Base-by-base conservation (phyloP, 805 yeast species). In the Ogataea nakhonphanomensis region DNA sequence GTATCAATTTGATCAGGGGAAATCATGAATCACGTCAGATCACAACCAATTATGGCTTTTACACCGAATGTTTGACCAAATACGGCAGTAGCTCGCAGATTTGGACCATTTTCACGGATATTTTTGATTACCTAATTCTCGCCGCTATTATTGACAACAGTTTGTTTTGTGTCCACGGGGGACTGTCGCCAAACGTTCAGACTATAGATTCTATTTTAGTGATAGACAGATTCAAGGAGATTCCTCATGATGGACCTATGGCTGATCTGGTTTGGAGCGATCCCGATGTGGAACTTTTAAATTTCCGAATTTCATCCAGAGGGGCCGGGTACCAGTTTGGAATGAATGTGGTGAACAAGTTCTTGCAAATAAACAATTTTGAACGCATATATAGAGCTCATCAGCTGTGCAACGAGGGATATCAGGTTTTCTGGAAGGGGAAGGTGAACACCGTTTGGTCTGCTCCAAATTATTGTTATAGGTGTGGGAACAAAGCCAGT, bases 271-370 rank as follows among this genome's bases (percentile, higher is more conserved):
- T 93, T 13, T 93, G 99, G 99, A 82, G 93, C 15, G 99, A 93
- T 58, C 99, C 99, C 0, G 98, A 95, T 61, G 84, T 85, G 24
- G 86, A 84, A 41, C 69, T 70, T 41, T 53, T 67, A 51, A 95
- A 89, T 55, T 93, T 93, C 61, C 82, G 90, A 49, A 74, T 93
- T 14, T 80, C 90, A 23, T 95, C 99, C 1, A 66, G 99, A 54
- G 99, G 99, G 29, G 99, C 99, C 1, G 99, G 99, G 4, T 93
- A 91, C 62, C 86, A 93, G 15, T 93, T 93, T 69, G 99, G 99
- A 13, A 70, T 78, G 29, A 93, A 86, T 48, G 91, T 95, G 35
- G 96, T 89, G 37, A 82, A 84, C 58, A 85, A 87, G 55, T 93
- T 95, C 61, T 68, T 93, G 41, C 74, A 77, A 40, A 74, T 84